Conservation (phyloP, 2,329 filamentous ascomycete genomes). For the Chrysosporium keratinophilum region DNA sequence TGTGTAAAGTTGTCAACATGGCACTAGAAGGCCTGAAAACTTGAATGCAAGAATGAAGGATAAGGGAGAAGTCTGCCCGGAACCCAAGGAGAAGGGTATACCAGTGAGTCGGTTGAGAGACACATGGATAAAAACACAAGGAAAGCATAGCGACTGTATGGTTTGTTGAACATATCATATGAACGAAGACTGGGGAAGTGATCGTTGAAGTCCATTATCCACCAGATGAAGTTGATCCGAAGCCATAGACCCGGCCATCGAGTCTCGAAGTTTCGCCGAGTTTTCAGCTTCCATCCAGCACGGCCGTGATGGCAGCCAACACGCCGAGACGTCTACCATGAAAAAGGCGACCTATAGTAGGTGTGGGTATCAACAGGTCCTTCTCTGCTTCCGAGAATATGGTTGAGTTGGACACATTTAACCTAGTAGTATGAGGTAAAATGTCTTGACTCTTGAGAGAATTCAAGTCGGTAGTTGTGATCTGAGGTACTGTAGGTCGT, state of each 20-base stretch:
- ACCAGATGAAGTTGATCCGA: background rate
- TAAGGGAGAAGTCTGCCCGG: background rate
- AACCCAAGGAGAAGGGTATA: slow-evolving; percentile 6
- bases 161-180: background rate
- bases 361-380: too few species aligned
- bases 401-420: too few species aligned
- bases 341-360: too few species aligned
- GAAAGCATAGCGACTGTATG: background rate
- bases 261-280: background rate
- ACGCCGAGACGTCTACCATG: too few species aligned
- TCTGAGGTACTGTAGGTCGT: too few species aligned
- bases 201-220: background rate
- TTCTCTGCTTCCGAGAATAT: too few species aligned
- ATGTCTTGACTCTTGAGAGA: too few species aligned
- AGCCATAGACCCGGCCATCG: background rate
- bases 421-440: too few species aligned
- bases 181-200: background rate
- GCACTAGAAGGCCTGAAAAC: background rate
- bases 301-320: slow-evolving; percentile 17
- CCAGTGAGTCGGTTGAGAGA: background rate
- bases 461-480: too few species aligned
- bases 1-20: background rate
- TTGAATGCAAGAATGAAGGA: background rate
- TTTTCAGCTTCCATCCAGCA: slow-evolving; percentile 16
- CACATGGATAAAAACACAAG: background rate